Percentiles rank a stretch among this genome's conserved stretches.
These are phyloP conservation scores for Lactifluus pinguis DNA, from an alignment of 768 basidiomycete species.

Conservation along the genomic window DNA sequence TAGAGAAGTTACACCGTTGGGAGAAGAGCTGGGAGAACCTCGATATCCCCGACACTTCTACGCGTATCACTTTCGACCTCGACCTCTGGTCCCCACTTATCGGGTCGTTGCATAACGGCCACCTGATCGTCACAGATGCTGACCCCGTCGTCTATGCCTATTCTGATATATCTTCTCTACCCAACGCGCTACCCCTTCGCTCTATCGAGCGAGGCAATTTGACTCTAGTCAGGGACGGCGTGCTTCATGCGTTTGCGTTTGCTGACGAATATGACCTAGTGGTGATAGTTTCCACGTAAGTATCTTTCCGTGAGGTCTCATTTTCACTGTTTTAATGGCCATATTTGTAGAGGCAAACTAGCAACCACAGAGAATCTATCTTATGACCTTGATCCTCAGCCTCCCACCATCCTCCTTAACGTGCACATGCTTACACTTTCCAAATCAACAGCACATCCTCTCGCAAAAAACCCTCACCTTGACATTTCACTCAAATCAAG, in stretches of 20 bases:
- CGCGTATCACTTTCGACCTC: constrained; percentile 11
- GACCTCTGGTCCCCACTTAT: constrained; percentile 15
- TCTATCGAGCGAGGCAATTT: constrained; percentile 8
- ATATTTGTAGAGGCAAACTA: not conserved
- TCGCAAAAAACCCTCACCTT: constrained; percentile 7
- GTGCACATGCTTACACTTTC: constrained; percentile 13
- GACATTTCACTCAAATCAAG: constrained; percentile 12
- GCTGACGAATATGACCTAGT: constrained; percentile 12
- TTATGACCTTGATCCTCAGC: not conserved
- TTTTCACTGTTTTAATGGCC: not conserved
- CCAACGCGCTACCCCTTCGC: not conserved
- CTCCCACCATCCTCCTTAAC: constrained; percentile 6
- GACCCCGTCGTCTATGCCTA: constrained; percentile 12
- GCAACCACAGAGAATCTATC: not conserved
- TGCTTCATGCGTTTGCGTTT: constrained; percentile 13
- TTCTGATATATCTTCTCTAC: constrained; percentile 10
- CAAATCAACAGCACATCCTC: constrained; percentile 5
- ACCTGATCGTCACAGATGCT: constrained; percentile 9
- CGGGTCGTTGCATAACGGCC: constrained; percentile 12
- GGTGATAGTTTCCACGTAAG: constrained; percentile 8
- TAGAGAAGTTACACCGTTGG: constrained; percentile 11
- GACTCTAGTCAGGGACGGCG: constrained; percentile 7
- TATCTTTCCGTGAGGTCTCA: not conserved
- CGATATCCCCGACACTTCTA: constrained; percentile 7
- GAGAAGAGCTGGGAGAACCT: constrained; percentile 14